These are phyloP conservation scores for Thalassiosira hispida DNA, from an alignment of 352 stramenopile genomes.

Conservation along the genomic window DNA sequence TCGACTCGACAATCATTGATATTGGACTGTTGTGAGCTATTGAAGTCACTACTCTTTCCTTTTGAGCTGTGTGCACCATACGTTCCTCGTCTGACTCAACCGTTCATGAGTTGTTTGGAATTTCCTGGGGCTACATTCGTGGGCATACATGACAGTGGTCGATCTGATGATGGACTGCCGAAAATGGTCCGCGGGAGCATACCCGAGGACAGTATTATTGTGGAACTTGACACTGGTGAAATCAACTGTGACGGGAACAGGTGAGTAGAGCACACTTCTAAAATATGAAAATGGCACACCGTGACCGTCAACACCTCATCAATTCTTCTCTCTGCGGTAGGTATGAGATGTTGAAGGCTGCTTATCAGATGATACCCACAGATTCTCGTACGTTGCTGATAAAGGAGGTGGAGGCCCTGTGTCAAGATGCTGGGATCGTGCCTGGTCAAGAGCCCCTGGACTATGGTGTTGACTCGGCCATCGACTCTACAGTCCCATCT, in stretches of 20 bases:
- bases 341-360: constrained; percentile 70
- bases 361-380: constrained; percentile 73
- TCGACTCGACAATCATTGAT: constrained; percentile 76
- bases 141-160: constrained; percentile 79
- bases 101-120: constrained; percentile 82
- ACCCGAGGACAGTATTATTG: constrained; percentile 82
- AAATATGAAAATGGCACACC: too few species aligned
- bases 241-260: constrained; percentile 76
- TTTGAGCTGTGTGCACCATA: constrained; percentile 84
- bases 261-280: constrained; percentile 14
- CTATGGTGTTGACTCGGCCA: constrained; percentile 67
- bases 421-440: constrained; percentile 73
- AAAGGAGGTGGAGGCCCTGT: constrained; percentile 80
- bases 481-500: constrained; percentile 61
- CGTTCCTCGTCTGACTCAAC: constrained; percentile 77
- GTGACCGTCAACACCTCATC: too few species aligned
- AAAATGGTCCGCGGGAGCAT: constrained; percentile 62
- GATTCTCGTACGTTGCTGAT: constrained; percentile 67
- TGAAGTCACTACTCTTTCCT: constrained; percentile 80
- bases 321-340: constrained; percentile 23
- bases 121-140: constrained; percentile 85
- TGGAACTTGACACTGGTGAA: constrained; percentile 78
- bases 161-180: constrained; percentile 64
- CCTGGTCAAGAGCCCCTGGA: constrained; percentile 77
- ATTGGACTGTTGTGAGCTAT: constrained; percentile 79